A percentile compares a stretch with the other conserved stretches of the same genome.
Conservation (phyloP, 306 rosid genomes). For the Oemleria cerasiformis region DNA sequence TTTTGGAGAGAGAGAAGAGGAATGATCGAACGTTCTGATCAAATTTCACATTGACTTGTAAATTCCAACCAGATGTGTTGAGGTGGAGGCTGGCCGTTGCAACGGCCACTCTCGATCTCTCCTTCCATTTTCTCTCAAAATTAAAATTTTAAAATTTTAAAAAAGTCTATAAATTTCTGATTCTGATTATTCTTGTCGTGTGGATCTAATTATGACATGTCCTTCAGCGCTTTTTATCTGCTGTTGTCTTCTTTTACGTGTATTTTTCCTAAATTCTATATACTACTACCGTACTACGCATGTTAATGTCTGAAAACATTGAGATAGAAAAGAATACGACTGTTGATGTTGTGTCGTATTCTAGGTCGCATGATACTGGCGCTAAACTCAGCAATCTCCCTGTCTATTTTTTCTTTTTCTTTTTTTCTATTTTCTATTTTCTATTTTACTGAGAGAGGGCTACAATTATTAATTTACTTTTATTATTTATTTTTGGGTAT, state of each 20-base stretch:
- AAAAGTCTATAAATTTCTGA: not conserved
- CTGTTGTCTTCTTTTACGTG: not conserved
- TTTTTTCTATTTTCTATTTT: too few species aligned
- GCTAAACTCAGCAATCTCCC: too few species aligned
- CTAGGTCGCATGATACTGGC: too few species aligned
- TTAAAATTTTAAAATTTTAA: too few species aligned
- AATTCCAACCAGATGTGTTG: conserved; percentile 27
- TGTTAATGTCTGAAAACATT: not conserved
- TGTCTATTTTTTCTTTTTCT: too few species aligned
- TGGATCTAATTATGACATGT: conserved; percentile 1
- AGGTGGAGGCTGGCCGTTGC: conserved; percentile 40
- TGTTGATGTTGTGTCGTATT: not conserved
- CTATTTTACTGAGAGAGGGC: too few species aligned
- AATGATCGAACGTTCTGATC: not conserved
- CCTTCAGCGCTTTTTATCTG: not conserved
- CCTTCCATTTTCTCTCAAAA: not conserved
- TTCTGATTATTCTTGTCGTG: not conserved
- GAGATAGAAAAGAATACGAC: not conserved
- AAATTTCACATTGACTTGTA: conserved; percentile 24
- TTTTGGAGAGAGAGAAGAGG: not conserved
- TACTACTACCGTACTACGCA: not conserved
- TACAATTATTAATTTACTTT: too few species aligned
- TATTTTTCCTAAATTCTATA: not conserved
- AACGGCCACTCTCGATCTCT: conserved; percentile 36
- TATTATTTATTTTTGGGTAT: not conserved